Conservation (phyloP, 2,329 filamentous ascomycete species). For the Macroventuria anomochaeta region DNA sequence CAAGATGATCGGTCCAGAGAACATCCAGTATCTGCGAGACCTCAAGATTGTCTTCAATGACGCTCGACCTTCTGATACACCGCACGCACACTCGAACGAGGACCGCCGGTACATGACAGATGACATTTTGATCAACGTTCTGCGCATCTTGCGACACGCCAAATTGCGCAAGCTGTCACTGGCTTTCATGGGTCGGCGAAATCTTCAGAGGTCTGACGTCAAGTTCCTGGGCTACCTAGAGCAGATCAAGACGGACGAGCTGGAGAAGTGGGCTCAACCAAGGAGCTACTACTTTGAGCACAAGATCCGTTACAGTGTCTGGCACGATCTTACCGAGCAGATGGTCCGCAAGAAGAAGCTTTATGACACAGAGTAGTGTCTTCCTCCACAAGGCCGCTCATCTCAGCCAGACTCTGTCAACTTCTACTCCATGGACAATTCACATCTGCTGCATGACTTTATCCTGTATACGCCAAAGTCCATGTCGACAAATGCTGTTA, state of each 20-base stretch:
- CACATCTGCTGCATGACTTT: neutral
- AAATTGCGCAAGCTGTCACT: conserved; percentile 53
- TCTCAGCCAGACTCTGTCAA: neutral
- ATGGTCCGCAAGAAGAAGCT: conserved; percentile 50
- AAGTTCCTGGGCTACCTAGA: conserved; percentile 55
- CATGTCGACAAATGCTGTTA: no score
- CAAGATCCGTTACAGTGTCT: conserved; percentile 47
- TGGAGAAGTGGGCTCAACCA: conserved; percentile 34
- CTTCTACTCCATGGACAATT: neutral
- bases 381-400: neutral
- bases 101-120: conserved; percentile 59
- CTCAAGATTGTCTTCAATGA: conserved; percentile 56
- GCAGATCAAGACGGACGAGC: conserved; percentile 53
- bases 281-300: conserved; percentile 27
- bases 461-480: no score
- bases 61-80: conserved; percentile 51
- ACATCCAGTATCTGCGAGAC: conserved; percentile 55
- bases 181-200: conserved; percentile 52
- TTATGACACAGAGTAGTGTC: conserved; percentile 30
- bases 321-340: conserved; percentile 38
- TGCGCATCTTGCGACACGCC: conserved; percentile 53
- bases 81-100: conserved; percentile 48
- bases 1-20: conserved; percentile 56
- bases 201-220: conserved; percentile 44
- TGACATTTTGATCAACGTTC: conserved; percentile 53